Percentiles rank a stretch among this genome's conserved stretches.
Evolutionary conservation across 2,329 filamentous ascomycete species (phyloP).

Genomic region (Cercospora sesami): DNA sequence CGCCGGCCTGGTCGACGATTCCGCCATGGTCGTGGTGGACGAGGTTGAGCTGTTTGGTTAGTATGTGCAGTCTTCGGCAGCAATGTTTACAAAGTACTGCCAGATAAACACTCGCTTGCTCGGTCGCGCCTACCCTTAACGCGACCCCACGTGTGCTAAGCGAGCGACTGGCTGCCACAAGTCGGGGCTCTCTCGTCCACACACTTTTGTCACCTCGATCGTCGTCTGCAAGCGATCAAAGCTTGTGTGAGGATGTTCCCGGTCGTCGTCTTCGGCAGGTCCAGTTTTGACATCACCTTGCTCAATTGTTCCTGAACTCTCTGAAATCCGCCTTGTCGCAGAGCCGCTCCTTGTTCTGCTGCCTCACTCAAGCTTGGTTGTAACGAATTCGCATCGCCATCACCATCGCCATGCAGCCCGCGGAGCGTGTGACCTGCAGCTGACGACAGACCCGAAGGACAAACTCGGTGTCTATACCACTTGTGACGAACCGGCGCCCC

Average conservation of each 20-base stretch:
- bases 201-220: background rate
- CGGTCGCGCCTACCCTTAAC: background rate
- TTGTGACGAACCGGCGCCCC: background rate
- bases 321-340: background rate
- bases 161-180: background rate
- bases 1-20: conserved; percentile 54
- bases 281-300: conserved; percentile 14
- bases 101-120: background rate
- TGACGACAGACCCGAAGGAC: background rate
- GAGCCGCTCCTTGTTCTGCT: background rate
- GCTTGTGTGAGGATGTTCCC: conserved; percentile 1
- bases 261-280: conserved; percentile 8
- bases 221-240: background rate
- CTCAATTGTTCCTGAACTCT: background rate
- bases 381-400: background rate
- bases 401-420: background rate
- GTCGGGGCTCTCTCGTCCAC: background rate
- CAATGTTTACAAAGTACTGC: background rate
- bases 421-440: conserved; percentile 1
- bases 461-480: conserved; percentile 3
- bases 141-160: conserved; percentile 6
- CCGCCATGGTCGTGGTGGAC: conserved; percentile 28
- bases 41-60: conserved; percentile 17
- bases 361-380: background rate
- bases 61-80: background rate